Conservation (phyloP, 2,329 filamentous ascomycete species). For the Talaromyces sp. region DNA sequence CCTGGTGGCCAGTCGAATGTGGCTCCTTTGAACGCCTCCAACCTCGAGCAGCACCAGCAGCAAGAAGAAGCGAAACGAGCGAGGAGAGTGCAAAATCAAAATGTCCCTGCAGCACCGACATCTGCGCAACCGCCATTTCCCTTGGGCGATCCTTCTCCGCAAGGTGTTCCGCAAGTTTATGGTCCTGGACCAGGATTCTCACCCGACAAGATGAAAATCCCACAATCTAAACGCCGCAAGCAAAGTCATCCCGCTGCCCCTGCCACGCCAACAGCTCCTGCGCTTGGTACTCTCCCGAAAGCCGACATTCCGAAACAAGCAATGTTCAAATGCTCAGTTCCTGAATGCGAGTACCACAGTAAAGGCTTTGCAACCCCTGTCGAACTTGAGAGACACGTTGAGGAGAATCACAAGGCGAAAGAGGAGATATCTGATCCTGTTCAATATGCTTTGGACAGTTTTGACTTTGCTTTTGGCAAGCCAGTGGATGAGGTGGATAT, state of each 20-base stretch:
- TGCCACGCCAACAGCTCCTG: constrained; percentile 15
- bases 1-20: constrained; percentile 23
- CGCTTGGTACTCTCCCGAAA: constrained; percentile 16
- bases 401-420: constrained; percentile 48
- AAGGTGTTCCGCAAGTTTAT: constrained; percentile 55
- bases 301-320: constrained; percentile 19
- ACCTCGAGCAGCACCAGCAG: constrained; percentile 43
- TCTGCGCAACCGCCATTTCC: constrained; percentile 50
- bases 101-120: constrained; percentile 45
- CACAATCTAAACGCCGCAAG: constrained; percentile 54
- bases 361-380: constrained; percentile 52
- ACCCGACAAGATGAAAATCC: constrained; percentile 54
- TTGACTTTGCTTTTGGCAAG: constrained; percentile 45
- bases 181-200: constrained; percentile 45
- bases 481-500: constrained; percentile 32
- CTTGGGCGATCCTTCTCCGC: constrained; percentile 48
- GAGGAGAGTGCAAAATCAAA: constrained; percentile 33
- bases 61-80: constrained; percentile 41
- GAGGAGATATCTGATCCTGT: constrained; percentile 50
- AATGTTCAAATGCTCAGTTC: constrained; percentile 50
- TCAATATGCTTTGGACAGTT: constrained; percentile 51
- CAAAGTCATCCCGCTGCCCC: constrained; percentile 39
- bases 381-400: constrained; percentile 51
- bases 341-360: constrained; percentile 49
- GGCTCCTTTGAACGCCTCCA: constrained; percentile 39